A percentile compares a stretch with the other conserved stretches of the same genome.
Conservation (phyloP, 192 early-diverging fungal species). For the Linnemannia zychae region DNA sequence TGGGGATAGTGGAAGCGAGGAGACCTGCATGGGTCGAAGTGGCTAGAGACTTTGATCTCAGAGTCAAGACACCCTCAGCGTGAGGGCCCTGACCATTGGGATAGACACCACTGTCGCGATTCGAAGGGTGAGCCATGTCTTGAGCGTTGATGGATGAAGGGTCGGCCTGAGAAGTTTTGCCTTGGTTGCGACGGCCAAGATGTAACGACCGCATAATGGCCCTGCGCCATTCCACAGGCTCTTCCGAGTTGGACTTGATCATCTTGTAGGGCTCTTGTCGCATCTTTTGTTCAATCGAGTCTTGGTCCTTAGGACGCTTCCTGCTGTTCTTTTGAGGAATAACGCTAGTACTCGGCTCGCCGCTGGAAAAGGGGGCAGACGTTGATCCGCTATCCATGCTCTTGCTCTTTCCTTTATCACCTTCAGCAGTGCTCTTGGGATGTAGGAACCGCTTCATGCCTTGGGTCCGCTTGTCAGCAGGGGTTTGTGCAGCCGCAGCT, state of each 20-base stretch:
- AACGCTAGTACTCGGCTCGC: neutral
- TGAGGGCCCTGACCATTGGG: neutral
- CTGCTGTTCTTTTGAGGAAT: slow-evolving; percentile 17
- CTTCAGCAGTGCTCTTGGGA: neutral
- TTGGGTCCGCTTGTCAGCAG: neutral
- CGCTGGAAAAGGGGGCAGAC: neutral
- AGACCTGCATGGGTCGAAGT: slow-evolving; percentile 40
- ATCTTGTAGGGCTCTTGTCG: slow-evolving; percentile 33
- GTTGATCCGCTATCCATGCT: neutral
- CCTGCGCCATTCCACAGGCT: slow-evolving; percentile 41
- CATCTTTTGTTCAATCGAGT: slow-evolving; percentile 34
- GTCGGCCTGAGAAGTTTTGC: neutral
- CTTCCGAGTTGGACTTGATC: slow-evolving; percentile 28
- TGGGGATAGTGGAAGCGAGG: slow-evolving; percentile 30
- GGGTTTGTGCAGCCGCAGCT: slow-evolving; percentile 12
- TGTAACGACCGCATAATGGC: slow-evolving; percentile 40
- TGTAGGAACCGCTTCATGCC: slow-evolving; percentile 37
- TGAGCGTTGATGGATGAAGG: neutral
- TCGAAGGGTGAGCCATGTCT: neutral
- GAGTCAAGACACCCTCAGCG: slow-evolving; percentile 9
- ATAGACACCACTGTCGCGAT: slow-evolving; percentile 3
- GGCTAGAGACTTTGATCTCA: slow-evolving; percentile 30
- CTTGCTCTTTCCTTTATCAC: slow-evolving; percentile 7
- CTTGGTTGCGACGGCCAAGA: slow-evolving; percentile 16
- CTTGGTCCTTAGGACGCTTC: slow-evolving; percentile 47